phyloP scores from a whole-genome alignment of 2,329 filamentous ascomycete genomes.

The Alternaria burnsii region DNA sequence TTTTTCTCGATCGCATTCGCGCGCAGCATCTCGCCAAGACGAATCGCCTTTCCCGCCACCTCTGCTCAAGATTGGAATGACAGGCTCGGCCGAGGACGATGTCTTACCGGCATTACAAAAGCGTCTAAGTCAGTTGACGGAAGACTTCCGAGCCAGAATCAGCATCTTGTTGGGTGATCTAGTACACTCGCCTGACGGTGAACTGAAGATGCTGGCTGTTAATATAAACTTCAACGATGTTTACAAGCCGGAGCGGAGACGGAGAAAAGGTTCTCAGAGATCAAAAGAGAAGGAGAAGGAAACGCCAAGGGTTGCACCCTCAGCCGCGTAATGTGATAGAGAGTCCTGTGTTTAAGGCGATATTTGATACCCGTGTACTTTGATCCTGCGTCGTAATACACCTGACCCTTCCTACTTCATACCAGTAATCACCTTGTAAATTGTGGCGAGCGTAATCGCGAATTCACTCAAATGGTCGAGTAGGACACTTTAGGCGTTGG shows the following conservation, averaged over 20 bases:
- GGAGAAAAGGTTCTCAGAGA: constrained; percentile 54
- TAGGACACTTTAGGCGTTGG: too few species aligned
- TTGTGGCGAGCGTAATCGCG: background rate
- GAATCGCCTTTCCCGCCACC: constrained; percentile 56
- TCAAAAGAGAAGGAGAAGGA: constrained; percentile 40
- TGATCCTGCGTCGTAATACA: background rate
- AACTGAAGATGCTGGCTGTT: constrained; percentile 94
- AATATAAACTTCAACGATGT: constrained; percentile 99
- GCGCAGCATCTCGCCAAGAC: constrained; percentile 37
- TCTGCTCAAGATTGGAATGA: constrained; percentile 44
- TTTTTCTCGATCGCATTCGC: constrained; percentile 27
- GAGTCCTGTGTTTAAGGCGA: background rate
- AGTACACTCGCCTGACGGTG: constrained; percentile 90
- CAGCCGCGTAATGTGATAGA: background rate
- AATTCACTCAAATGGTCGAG: background rate
- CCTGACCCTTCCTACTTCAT: background rate
- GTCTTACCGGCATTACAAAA: constrained; percentile 79
- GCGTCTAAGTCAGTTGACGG: constrained; percentile 74
- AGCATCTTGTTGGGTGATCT: constrained; percentile 88
- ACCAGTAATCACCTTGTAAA: background rate
- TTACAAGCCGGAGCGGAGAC: constrained; percentile 79
- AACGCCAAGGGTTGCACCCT: constrained; percentile 22
- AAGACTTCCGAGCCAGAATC: constrained; percentile 78
- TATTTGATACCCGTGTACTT: constrained; percentile 14
- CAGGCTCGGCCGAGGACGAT: constrained; percentile 61